Conservation (phyloP, 352 stramenopile species). For the Aphanomyces invadans region DNA sequence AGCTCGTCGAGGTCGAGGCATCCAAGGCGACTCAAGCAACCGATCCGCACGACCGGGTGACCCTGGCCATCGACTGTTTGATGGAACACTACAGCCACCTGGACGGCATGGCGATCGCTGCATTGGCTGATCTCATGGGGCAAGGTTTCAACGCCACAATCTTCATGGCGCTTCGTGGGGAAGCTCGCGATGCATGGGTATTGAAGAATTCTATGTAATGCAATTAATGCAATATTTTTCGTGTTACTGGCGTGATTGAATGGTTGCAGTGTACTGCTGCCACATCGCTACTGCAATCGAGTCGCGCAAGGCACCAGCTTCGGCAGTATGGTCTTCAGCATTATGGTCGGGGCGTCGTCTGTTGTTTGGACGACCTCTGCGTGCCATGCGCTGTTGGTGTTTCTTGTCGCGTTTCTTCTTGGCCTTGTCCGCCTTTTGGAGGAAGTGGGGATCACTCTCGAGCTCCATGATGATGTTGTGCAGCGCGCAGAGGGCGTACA, state of each 20-base stretch:
- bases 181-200: not conserved
- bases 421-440: slow-evolving; percentile 1
- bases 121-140: not conserved
- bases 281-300: not conserved
- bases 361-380: not conserved
- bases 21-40: not conserved
- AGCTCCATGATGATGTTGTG: not conserved
- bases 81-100: not conserved
- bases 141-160: slow-evolving; percentile 3
- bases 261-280: not conserved
- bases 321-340: not conserved
- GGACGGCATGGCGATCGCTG: not conserved
- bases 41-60: not conserved
- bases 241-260: not conserved
- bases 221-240: not conserved
- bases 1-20: slow-evolving; percentile 2
- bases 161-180: not conserved
- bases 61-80: not conserved
- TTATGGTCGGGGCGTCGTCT: not conserved
- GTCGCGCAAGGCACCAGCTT: not conserved
- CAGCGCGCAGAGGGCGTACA: not conserved
- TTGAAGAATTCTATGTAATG: not conserved
- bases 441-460: not conserved
- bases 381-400: not conserved
- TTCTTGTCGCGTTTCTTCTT: not conserved